phyloP scores from a whole-genome alignment of 208 protist species.

The Trypanosoma congolense region DNA sequence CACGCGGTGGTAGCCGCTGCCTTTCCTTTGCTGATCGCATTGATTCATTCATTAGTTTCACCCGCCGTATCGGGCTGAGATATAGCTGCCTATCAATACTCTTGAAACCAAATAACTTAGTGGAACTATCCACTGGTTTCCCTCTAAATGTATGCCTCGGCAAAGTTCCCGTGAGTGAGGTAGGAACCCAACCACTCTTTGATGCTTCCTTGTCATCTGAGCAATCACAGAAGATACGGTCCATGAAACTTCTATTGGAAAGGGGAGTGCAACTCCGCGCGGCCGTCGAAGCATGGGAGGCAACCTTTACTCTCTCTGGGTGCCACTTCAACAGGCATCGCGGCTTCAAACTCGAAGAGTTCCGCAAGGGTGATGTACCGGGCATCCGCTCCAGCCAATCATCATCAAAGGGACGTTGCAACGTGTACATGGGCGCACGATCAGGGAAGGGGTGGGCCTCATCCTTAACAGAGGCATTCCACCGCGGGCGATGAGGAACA shows the following conservation, averaged over 20 bases:
- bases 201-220: constrained; percentile 29
- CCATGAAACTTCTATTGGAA: constrained; percentile 44
- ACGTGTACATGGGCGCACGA: constrained; percentile 47
- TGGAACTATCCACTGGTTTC: not conserved
- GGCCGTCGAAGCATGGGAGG: not conserved
- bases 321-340: constrained; percentile 10
- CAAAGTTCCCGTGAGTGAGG: constrained; percentile 6
- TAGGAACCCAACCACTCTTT: constrained; percentile 42
- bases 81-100: constrained; percentile 31
- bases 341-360: constrained; percentile 9
- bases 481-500: constrained; percentile 33
- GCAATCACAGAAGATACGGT: constrained; percentile 35
- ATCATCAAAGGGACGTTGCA: constrained; percentile 48
- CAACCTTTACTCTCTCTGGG: not conserved
- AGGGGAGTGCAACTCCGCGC: constrained; percentile 1
- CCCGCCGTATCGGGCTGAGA: constrained; percentile 30
- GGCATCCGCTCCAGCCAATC: constrained; percentile 30
- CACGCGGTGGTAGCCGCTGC: no score
- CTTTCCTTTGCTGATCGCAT: no score
- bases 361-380: no score
- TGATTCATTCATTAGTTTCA: constrained; percentile 27
- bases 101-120: constrained; percentile 33
- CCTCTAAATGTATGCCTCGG: constrained; percentile 1
- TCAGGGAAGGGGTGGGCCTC: constrained; percentile 77
- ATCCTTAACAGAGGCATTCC: constrained; percentile 60